phyloP scores from a whole-genome alignment of 257 asterid genomes.

The Solanum paucissectum region DNA sequence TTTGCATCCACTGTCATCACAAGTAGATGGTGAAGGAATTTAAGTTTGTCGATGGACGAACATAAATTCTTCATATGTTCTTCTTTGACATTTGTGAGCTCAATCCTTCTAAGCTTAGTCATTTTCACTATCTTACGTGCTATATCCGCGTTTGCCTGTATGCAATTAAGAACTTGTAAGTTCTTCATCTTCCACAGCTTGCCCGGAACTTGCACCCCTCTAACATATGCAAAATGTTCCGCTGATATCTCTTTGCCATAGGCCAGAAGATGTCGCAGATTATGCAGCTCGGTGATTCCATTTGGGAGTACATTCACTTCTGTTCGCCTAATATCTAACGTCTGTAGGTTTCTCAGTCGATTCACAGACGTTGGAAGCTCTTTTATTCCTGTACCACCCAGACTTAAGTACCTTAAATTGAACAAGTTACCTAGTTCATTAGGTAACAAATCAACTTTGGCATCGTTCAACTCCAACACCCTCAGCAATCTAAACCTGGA shows the following conservation, averaged over 20 bases:
- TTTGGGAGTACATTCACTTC: slow-evolving; percentile 8
- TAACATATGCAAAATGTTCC: neutral
- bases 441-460: slow-evolving; percentile 16
- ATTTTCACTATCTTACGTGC: slow-evolving; percentile 9
- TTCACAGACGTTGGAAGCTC: slow-evolving; percentile 22
- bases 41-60: slow-evolving; percentile 15
- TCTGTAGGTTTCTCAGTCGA: slow-evolving; percentile 10
- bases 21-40: slow-evolving; percentile 12
- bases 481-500: slow-evolving; percentile 6
- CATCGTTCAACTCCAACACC: slow-evolving; percentile 20
- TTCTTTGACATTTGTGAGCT: slow-evolving; percentile 14
- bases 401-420: slow-evolving; percentile 26
- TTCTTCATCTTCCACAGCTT: slow-evolving; percentile 20
- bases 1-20: slow-evolving; percentile 11
- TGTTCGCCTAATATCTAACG: slow-evolving; percentile 11
- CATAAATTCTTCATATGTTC: slow-evolving; percentile 14
- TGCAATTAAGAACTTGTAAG: slow-evolving; percentile 8
- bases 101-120: slow-evolving; percentile 27
- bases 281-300: slow-evolving; percentile 16
- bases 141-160: slow-evolving; percentile 7
- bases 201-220: slow-evolving; percentile 11
- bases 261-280: slow-evolving; percentile 31
- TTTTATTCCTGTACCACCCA: slow-evolving; percentile 23
- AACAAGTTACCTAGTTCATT: slow-evolving; percentile 10
- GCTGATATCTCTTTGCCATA: neutral